Percentiles rank a stretch among this genome's conserved stretches.
These are phyloP conservation scores for Hawksworthiomyces lignivorus DNA, from an alignment of 2,329 filamentous ascomycete species.

Conservation along the genomic window DNA sequence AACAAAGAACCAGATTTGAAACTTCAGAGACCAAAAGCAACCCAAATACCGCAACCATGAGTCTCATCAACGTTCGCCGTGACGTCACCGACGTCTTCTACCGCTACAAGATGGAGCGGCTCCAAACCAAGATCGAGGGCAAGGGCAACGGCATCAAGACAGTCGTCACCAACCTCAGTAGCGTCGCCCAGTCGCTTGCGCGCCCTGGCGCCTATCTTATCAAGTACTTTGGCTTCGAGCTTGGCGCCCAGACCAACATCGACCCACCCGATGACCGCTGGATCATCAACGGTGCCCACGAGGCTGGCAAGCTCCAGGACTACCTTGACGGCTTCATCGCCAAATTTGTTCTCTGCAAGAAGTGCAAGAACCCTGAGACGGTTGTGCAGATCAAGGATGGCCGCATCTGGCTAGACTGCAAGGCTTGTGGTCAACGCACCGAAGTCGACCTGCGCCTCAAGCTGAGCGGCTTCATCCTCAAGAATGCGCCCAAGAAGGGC, in stretches of 20 bases:
- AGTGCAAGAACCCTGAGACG: conserved; percentile 99
- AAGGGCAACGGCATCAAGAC: conserved; percentile 99
- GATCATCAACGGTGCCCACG: conserved; percentile 99
- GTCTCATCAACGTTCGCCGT: conserved; percentile 95
- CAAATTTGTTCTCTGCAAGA: conserved; percentile 98
- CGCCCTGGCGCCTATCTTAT: conserved; percentile 92
- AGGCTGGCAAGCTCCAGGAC: conserved; percentile 91
- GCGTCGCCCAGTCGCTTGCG: conserved; percentile 83
- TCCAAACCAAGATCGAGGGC: conserved; percentile 99
- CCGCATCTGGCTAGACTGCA: conserved; percentile 90
- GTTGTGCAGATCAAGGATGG: conserved; percentile 93
- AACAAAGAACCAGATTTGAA: too few species aligned
- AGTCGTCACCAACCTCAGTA: conserved; percentile 93
- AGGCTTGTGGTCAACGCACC: conserved; percentile 90
- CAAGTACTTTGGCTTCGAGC: conserved; percentile 99
- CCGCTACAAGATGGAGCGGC: conserved; percentile 99
- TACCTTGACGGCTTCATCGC: conserved; percentile 97
- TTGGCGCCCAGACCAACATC: conserved; percentile 96
- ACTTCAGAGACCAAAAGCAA: too few species aligned
- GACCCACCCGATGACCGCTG: conserved; percentile 96
- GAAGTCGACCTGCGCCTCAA: conserved; percentile 91
- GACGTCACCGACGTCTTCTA: conserved; percentile 99
- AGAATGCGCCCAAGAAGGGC: conserved; percentile 86
- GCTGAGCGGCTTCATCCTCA: conserved; percentile 93
- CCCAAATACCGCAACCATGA: conserved; percentile 62